Evolutionary conservation across 306 rosid species (phyloP), one percentile per base, ranked within the genome.

Genomic region (Styphnolobium japonicum): DNA sequence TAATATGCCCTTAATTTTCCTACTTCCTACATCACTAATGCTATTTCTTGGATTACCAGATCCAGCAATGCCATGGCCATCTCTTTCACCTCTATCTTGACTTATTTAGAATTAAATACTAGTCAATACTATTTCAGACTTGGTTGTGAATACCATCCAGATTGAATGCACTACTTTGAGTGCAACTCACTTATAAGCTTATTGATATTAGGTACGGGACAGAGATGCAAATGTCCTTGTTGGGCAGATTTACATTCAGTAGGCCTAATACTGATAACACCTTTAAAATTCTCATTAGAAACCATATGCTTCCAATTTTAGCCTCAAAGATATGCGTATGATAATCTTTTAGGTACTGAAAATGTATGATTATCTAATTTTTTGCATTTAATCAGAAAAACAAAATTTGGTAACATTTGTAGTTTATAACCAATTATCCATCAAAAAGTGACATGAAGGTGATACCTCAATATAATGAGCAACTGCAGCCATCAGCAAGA

Each of bases 131-230:
- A 68, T 78, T 67, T 79, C 16, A 67, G 53, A 68, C 45, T 64
- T 84, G 53, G 66, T 19, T 55, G 81, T 31, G 40, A 56, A 73
- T 65, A 70, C 56, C 65, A 76, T 80, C 9, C 29, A 76, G 64
- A 80, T 49, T 62, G 63, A 56, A 82, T 68, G 58, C 77, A 68
- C 84, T 75, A 69, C 79, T 67, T 90, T 88, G 97, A 90, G 97
- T 90, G 87, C 88, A 90, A 84, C 86, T 85, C 88, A 90, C 91
- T 85, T 86, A 75, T 85, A 65, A 69, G 61, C 71, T 77, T 84
- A 74, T 49, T 80, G 84, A 81, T 75, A 88, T 90, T 90, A 90
- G 97, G 97, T 88, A 83, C 76, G 52, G 79, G 90, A 90, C 87
- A 90, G 63, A 79, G 88, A 88, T 85, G 74, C 80, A 63, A 80